These are phyloP conservation scores for Botrytis galanthina DNA, from an alignment of 2,329 filamentous ascomycete species.

Conservation along the genomic window DNA sequence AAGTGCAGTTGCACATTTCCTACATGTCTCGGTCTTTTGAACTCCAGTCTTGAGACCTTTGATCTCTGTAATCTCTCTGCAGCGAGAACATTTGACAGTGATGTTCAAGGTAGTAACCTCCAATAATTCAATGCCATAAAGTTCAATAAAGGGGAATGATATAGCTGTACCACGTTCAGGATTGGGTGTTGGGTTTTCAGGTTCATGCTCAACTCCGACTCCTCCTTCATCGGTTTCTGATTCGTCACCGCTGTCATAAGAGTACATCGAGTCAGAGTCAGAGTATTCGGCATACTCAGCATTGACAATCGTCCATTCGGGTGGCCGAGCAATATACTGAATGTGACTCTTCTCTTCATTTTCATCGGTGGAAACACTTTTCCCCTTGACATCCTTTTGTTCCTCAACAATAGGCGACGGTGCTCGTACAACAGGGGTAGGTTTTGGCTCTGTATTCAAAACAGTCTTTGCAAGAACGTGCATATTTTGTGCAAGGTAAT, in stretches of 20 bases:
- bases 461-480: conserved; percentile 61
- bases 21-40: conserved; percentile 54
- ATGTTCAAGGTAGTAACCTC: conserved; percentile 66
- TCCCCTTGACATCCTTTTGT: conserved; percentile 18
- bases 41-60: conserved; percentile 59
- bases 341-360: conserved; percentile 59
- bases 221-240: conserved; percentile 44
- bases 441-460: conserved; percentile 31
- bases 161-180: conserved; percentile 71
- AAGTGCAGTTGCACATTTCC: conserved; percentile 56
- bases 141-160: conserved; percentile 73
- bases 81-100: conserved; percentile 74
- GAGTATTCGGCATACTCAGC: conserved; percentile 45
- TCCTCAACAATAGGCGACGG: background rate
- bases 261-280: conserved; percentile 48
- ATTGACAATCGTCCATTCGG: conserved; percentile 62
- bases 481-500: conserved; percentile 71
- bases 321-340: conserved; percentile 69
- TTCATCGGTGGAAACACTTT: conserved; percentile 32
- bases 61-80: conserved; percentile 70
- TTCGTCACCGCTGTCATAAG: conserved; percentile 40
- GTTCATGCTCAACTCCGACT: conserved; percentile 42
- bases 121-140: conserved; percentile 74
- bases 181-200: conserved; percentile 29
- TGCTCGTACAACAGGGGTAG: conserved; percentile 14